Percentiles rank a stretch among this genome's conserved stretches.
Conservation (phyloP, 139 green algal genomes). For the Spirogloea muscicola region DNA sequence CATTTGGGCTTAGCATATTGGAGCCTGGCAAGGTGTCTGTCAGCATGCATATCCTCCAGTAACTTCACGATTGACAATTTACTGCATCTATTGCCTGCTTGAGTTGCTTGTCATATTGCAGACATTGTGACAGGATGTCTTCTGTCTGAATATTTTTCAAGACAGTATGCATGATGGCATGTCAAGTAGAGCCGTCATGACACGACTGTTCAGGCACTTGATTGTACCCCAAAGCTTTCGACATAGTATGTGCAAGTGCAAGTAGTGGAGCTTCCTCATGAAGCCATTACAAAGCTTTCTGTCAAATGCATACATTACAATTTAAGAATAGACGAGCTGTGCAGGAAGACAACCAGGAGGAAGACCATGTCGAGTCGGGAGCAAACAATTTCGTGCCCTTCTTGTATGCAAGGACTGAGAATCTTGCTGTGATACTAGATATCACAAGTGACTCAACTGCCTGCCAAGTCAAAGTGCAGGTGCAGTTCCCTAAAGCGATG, state of each 20-base stretch:
- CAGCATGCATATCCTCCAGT: neutral
- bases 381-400: neutral
- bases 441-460: conserved; percentile 6
- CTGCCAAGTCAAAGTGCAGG: conserved; percentile 15
- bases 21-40: neutral
- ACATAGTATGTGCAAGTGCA: neutral
- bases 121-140: too few relatives aligned
- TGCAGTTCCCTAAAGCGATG: too few relatives aligned
- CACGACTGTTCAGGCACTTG: too few relatives aligned
- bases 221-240: too few relatives aligned
- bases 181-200: too few relatives aligned
- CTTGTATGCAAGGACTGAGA: neutral
- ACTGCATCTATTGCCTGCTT: neutral
- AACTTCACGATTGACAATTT: too few relatives aligned
- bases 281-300: too few relatives aligned
- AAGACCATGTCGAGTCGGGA: neutral
- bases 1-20: neutral
- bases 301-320: too few relatives aligned
- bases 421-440: neutral
- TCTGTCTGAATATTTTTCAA: too few relatives aligned
- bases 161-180: too few relatives aligned
- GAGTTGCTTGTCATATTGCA: too few relatives aligned
- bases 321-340: neutral
- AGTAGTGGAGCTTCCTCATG: neutral
- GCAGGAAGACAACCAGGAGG: neutral